phyloP scores from a whole-genome alignment of 2,329 filamentous ascomycete species.

The Raffaelea ambrosiae region DNA sequence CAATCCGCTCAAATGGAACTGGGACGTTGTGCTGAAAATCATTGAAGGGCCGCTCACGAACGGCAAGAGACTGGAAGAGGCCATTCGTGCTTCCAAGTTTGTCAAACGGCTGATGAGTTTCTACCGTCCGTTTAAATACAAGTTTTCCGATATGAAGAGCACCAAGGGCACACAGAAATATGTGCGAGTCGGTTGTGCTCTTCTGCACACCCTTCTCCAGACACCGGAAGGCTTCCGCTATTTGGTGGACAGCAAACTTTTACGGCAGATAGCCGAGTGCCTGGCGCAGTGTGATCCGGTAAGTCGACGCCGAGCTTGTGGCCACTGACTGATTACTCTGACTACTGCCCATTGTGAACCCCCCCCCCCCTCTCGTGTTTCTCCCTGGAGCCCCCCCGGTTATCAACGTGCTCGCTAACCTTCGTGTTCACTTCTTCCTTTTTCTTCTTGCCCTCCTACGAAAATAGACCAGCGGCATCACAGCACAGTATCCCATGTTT shows the following conservation, averaged over 20 bases:
- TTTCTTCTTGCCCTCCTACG: slow-evolving; percentile 5
- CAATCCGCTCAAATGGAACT: slow-evolving; percentile 94
- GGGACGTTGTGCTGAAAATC: slow-evolving; percentile 83
- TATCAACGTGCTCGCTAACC: too few relatives aligned
- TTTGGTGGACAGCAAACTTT: slow-evolving; percentile 81
- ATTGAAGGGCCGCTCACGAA: slow-evolving; percentile 90
- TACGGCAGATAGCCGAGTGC: slow-evolving; percentile 92
- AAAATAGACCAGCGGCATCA: slow-evolving; percentile 56
- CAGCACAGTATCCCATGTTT: slow-evolving; percentile 82
- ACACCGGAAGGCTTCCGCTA: slow-evolving; percentile 79
- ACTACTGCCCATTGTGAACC: too few relatives aligned
- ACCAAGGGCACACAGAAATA: slow-evolving; percentile 93
- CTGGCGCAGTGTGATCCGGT: slow-evolving; percentile 90
- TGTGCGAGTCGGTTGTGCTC: slow-evolving; percentile 76
- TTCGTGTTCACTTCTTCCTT: background rate
- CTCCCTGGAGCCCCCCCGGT: too few relatives aligned
- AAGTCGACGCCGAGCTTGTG: slow-evolving; percentile 26
- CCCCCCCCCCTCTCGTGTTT: too few relatives aligned
- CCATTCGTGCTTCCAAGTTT: slow-evolving; percentile 90
- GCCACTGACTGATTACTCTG: too few relatives aligned
- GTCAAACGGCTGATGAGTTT: slow-evolving; percentile 92
- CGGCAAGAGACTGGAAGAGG: slow-evolving; percentile 86
- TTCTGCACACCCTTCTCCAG: slow-evolving; percentile 80
- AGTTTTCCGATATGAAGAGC: slow-evolving; percentile 83
- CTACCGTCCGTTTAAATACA: slow-evolving; percentile 92